Base-by-base conservation (phyloP, 2,329 filamentous ascomycete species). In the Sporothrix brunneoviolacea region DNA sequence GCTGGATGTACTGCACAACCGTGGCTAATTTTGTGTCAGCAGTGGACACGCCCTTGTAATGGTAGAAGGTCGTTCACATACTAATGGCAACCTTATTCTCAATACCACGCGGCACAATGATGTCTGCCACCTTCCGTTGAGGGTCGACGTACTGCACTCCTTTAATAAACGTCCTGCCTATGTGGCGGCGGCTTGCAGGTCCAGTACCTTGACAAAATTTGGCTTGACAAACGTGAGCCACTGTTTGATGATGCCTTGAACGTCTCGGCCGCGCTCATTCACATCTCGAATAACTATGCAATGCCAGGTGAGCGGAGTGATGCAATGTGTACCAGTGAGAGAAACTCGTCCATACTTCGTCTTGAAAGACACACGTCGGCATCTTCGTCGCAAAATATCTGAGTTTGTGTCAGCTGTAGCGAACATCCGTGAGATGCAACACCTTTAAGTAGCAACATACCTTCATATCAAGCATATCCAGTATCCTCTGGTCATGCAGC, bases 161-260 rank as follows among this genome's bases (percentile, higher is more conserved):
- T 33, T n/a, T n/a, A n/a, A n/a, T n/a, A n/a, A n/a, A n/a, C n/a
- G n/a, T n/a, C n/a, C n/a, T n/a, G n/a, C n/a, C n/a, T n/a, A n/a
- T n/a, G n/a, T n/a, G n/a, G n/a, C n/a, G n/a, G n/a, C n/a, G n/a
- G n/a, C n/a, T n/a, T n/a, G n/a, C n/a, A n/a, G n/a, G n/a, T n/a
- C n/a, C n/a, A n/a, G n/a, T n/a, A 76, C 77, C 68, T 86, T 88
- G 66, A 91, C 86, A 61, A 94, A 97, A 62, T 97, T 97, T 3
- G 93, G 93, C 68, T 98, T 98, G 38, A 98, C 93, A 64, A 87
- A 98, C 10, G 72, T 73, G 65, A 97, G 96, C 93, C 93, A 98
- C 66, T 98, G 93, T 68, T 97, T 97, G 66, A 98, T 91, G 62
- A 91, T 91, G 36, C 93, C 93, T 64, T 96, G 87, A 51, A 97